These are phyloP conservation scores for Oxytropis ochrocephala DNA, from an alignment of 306 rosid species.

Conservation along the genomic window DNA sequence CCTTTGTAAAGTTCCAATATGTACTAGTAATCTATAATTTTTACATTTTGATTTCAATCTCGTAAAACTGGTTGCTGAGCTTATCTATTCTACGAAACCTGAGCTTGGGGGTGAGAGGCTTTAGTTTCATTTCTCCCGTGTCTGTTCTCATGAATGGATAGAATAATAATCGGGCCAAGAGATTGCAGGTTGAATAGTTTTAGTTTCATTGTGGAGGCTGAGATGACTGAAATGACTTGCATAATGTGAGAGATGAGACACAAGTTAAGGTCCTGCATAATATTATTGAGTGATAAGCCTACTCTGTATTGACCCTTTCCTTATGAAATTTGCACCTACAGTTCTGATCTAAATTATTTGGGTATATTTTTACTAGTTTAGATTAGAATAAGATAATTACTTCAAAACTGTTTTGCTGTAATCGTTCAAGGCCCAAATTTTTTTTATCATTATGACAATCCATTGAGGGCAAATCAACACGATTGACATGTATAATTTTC, in stretches of 20 bases:
- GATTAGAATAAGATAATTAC: background rate
- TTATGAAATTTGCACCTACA: conserved; percentile 6
- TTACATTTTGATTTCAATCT: background rate
- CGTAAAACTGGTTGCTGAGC: background rate
- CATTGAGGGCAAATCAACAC: background rate
- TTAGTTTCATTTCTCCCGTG: background rate
- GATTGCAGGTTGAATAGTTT: conserved; percentile 30
- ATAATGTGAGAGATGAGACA: conserved; percentile 16
- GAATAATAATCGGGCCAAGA: conserved; percentile 25
- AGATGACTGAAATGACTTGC: conserved; percentile 30
- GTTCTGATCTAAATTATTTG: conserved; percentile 20
- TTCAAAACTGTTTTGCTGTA: background rate
- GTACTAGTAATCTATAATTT: background rate
- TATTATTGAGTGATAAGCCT: conserved; percentile 17
- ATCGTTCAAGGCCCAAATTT: background rate
- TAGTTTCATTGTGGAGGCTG: conserved; percentile 20
- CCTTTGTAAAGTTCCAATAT: background rate
- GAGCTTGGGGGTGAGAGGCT: background rate
- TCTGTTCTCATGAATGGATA: background rate
- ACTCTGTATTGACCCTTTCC: conserved; percentile 18
- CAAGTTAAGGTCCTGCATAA: conserved; percentile 12
- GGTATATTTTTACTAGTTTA: conserved; percentile 20
- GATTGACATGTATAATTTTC: background rate
- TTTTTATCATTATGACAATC: background rate
- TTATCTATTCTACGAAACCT: background rate